phyloP scores from a whole-genome alignment of 2,329 filamentous ascomycete species.

The Fusarium palustre region DNA sequence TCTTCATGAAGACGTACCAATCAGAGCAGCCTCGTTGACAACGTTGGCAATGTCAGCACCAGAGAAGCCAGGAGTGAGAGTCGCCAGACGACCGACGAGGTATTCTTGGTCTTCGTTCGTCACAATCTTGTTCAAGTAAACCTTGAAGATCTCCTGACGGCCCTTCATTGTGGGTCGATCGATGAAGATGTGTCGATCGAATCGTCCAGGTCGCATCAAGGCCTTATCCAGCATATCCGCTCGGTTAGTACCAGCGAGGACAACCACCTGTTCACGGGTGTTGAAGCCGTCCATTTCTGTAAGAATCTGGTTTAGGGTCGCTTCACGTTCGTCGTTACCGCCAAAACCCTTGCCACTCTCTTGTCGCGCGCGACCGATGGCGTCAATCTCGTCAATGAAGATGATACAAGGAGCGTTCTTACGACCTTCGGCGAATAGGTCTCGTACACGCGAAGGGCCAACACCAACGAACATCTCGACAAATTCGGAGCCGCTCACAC shows the following conservation, averaged over 20 bases:
- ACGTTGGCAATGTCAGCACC: constrained; percentile 99
- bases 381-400: constrained; percentile 99
- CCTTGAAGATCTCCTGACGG: constrained; percentile 93
- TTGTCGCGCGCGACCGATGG: constrained; percentile 89
- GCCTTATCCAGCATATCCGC: constrained; percentile 95
- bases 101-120: constrained; percentile 91
- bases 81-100: constrained; percentile 87
- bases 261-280: constrained; percentile 94
- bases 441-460: constrained; percentile 92
- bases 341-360: constrained; percentile 79
- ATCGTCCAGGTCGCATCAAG: constrained; percentile 94
- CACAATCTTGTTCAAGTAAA: constrained; percentile 94
- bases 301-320: constrained; percentile 96
- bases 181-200: constrained; percentile 95
- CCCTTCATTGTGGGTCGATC: constrained; percentile 97
- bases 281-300: constrained; percentile 99
- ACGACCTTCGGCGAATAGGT: constrained; percentile 92
- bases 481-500: constrained; percentile 97
- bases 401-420: constrained; percentile 99
- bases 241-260: constrained; percentile 95
- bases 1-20: constrained; percentile 72
- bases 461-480: constrained; percentile 99
- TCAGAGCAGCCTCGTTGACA: constrained; percentile 95
- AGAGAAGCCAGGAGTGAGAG: constrained; percentile 94
- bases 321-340: constrained; percentile 96